phyloP scores from a whole-genome alignment of 1,139 yeast species.

The Wickerhamomyces sp. region DNA sequence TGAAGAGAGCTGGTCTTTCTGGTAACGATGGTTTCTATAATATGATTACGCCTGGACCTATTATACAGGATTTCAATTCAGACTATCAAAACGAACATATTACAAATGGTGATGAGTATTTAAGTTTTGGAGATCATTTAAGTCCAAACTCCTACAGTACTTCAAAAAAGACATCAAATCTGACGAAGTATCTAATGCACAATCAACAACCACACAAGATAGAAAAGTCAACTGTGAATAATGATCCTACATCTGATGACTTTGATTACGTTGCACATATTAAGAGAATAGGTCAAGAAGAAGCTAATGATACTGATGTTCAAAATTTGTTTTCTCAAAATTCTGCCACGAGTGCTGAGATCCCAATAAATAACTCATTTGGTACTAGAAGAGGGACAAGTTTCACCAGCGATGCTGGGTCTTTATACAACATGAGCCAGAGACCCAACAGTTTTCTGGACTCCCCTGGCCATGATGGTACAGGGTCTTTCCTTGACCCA shows the following conservation, averaged over 20 bases:
- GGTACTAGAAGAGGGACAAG: not conserved
- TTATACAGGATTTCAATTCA: too few species aligned
- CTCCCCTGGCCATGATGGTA: slow-evolving; percentile 2
- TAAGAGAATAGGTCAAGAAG: slow-evolving; percentile 47
- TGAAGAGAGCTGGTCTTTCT: not conserved
- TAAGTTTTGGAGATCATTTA: slow-evolving; percentile 15
- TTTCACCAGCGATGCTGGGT: not conserved
- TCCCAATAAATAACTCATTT: slow-evolving; percentile 9
- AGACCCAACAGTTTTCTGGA: not conserved
- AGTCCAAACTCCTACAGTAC: slow-evolving; percentile 6
- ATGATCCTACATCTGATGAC: slow-evolving; percentile 44
- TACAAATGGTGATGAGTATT: slow-evolving; percentile 17
- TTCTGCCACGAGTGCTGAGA: slow-evolving; percentile 7
- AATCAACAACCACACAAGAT: slow-evolving; percentile 1
- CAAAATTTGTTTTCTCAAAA: not conserved
- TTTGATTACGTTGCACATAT: slow-evolving; percentile 69
- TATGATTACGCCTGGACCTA: not conserved
- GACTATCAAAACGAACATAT: not conserved
- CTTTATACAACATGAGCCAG: not conserved
- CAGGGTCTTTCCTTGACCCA: slow-evolving; percentile 22
- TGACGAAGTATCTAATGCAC: slow-evolving; percentile 19
- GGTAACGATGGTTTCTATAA: not conserved
- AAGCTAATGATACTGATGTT: slow-evolving; percentile 6
- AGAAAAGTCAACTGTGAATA: slow-evolving; percentile 2
- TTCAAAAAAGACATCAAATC: slow-evolving; percentile 16